Conservation (phyloP, 2,329 filamentous ascomycete genomes). For the Zymoseptoria crescenta region DNA sequence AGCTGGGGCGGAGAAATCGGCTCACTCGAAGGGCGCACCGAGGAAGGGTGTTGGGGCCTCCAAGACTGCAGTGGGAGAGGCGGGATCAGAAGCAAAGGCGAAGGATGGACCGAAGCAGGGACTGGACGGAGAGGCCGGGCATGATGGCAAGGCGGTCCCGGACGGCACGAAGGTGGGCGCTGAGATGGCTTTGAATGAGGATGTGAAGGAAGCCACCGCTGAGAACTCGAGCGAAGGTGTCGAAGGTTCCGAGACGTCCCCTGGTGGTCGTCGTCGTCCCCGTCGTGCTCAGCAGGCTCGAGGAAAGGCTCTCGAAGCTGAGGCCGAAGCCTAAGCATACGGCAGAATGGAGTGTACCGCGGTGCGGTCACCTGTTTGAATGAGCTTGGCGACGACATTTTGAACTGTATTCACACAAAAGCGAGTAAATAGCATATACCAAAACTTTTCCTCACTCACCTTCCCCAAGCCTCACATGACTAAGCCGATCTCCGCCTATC, state of each 20-base stretch:
- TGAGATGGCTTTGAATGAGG: not conserved
- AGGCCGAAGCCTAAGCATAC: not conserved
- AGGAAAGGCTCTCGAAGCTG: not conserved
- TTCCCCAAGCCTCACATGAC: not conserved
- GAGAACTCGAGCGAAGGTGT: not conserved
- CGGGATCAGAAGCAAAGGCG: no score
- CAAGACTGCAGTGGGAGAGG: not conserved
- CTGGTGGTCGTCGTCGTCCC: constrained; percentile 6
- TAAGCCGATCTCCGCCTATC: not conserved
- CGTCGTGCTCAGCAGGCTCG: constrained; percentile 6
- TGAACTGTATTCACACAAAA: not conserved
- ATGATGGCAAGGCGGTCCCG: no score
- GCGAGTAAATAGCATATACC: not conserved
- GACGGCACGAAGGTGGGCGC: not conserved
- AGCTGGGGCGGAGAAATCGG: no score
- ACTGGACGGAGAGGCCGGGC: no score
- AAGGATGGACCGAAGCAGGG: no score
- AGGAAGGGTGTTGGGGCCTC: not conserved
- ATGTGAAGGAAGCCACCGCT: not conserved
- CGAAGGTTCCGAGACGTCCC: not conserved
- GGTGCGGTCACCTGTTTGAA: not conserved
- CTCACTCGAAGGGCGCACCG: not conserved
- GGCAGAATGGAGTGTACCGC: not conserved
- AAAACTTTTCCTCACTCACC: not conserved
- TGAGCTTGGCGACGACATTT: not conserved